Conservation (phyloP, 306 rosid species). For the Malus domestica region DNA sequence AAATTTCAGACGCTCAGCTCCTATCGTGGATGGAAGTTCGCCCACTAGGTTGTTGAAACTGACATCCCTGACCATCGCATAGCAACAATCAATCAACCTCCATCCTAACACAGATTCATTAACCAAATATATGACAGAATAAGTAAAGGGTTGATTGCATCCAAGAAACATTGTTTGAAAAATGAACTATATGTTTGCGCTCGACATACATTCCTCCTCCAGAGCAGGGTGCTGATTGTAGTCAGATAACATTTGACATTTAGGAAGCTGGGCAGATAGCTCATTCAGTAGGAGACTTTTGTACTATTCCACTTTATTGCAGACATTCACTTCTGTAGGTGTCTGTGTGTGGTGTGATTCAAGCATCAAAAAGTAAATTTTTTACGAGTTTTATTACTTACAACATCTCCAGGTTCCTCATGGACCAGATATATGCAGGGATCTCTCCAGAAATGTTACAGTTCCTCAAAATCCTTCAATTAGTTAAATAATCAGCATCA, state of each 20-base stretch:
- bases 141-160: too few species aligned
- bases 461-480: slow-evolving; percentile 63
- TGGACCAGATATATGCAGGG: slow-evolving; percentile 53
- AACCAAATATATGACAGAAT: too few species aligned
- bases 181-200: too few species aligned
- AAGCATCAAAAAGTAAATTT: not conserved
- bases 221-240: too few species aligned
- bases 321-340: not conserved
- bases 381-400: slow-evolving; percentile 29
- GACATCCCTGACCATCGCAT: slow-evolving; percentile 4
- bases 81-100: not conserved
- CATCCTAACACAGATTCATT: not conserved
- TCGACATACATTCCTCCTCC: too few species aligned
- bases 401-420: slow-evolving; percentile 38
- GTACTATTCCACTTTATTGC: not conserved
- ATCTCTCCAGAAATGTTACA: slow-evolving; percentile 62
- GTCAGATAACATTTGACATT: too few species aligned
- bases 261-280: too few species aligned
- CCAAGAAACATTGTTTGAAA: too few species aligned
- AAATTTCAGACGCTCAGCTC: not conserved
- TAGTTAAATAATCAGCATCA: not conserved
- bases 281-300: not conserved
- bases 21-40: not conserved
- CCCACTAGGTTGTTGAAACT: slow-evolving; percentile 26
- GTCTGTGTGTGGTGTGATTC: not conserved